Percentiles rank a stretch among this genome's conserved stretches.
Conservation (phyloP, 2,329 filamentous ascomycete species). For the Cladophialophora immunda region DNA sequence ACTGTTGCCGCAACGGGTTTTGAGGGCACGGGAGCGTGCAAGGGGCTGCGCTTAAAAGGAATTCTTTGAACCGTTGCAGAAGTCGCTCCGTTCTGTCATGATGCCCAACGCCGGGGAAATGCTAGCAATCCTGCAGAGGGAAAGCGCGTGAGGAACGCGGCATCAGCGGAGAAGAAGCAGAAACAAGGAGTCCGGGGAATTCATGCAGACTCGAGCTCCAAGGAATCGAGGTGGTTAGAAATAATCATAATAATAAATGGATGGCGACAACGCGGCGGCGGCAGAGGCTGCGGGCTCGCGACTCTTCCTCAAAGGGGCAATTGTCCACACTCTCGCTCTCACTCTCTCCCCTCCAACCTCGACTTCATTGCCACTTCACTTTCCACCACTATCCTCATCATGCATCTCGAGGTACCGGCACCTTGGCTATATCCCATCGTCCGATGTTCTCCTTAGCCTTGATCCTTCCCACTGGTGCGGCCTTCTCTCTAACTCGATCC, state of each 20-base stretch:
- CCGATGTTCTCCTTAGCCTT: neutral
- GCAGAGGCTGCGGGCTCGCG: neutral
- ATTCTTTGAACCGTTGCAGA: conserved; percentile 19
- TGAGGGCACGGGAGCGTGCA: neutral
- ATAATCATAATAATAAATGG: too few relatives aligned
- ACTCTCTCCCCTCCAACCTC: neutral
- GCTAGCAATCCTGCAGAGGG: neutral
- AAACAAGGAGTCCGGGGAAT: neutral
- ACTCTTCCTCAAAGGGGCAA: conserved; percentile 24
- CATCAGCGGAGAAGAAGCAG: conserved; percentile 5
- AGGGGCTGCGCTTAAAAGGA: conserved; percentile 15
- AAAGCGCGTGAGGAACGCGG: neutral
- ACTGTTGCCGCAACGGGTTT: neutral
- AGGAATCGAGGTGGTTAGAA: neutral
- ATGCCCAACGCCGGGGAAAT: conserved; percentile 12
- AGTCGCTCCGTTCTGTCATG: conserved; percentile 23
- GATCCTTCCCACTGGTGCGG: neutral
- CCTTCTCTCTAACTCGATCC: neutral
- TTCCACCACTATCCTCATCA: conserved; percentile 2
- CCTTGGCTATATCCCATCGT: neutral
- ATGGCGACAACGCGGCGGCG: conserved; percentile 12
- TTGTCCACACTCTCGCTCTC: conserved; percentile 1
- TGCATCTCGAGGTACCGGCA: neutral
- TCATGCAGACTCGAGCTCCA: neutral
- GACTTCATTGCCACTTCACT: neutral